Evolutionary conservation across 768 basidiomycete species (phyloP).

Genomic region (Psilocybe azurescens): DNA sequence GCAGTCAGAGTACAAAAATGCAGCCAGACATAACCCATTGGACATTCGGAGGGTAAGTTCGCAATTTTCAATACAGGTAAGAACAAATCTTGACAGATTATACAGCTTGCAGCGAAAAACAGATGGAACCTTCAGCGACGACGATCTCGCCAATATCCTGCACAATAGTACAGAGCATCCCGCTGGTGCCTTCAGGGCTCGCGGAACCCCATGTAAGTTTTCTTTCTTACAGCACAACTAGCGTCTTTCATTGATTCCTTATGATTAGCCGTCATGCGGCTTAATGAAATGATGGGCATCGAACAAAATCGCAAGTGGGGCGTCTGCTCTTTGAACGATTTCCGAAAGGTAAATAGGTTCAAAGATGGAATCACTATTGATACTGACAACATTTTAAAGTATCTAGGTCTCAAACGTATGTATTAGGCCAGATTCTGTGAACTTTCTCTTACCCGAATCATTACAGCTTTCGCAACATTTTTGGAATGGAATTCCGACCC

Average conservation of each 20-base stretch:
- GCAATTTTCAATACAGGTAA: neutral
- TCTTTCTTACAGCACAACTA: neutral
- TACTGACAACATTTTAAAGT: slow-evolving; percentile 39
- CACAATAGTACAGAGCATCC: slow-evolving; percentile 75
- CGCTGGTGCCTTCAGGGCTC: slow-evolving; percentile 77
- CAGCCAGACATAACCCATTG: slow-evolving; percentile 61
- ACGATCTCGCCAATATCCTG: slow-evolving; percentile 68
- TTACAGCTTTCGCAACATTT: slow-evolving; percentile 70
- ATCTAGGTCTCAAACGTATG: slow-evolving; percentile 78
- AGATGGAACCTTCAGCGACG: slow-evolving; percentile 70
- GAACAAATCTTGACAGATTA: neutral
- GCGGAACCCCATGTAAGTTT: slow-evolving; percentile 64
- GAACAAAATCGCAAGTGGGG: slow-evolving; percentile 80
- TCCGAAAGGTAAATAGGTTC: slow-evolving; percentile 53
- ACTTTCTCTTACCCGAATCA: neutral
- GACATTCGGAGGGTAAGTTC: slow-evolving; percentile 66
- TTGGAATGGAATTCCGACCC: slow-evolving; percentile 82
- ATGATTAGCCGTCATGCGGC: slow-evolving; percentile 59
- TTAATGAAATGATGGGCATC: slow-evolving; percentile 88
- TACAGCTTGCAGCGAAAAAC: slow-evolving; percentile 62
- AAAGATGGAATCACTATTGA: neutral
- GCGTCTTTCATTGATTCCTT: neutral
- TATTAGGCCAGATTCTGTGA: neutral
- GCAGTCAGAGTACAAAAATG: slow-evolving; percentile 40
- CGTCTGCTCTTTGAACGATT: slow-evolving; percentile 84